phyloP scores from a whole-genome alignment of 495 filamentous ascomycete species.

The Aspergillus sclerotiicarbonarius region DNA sequence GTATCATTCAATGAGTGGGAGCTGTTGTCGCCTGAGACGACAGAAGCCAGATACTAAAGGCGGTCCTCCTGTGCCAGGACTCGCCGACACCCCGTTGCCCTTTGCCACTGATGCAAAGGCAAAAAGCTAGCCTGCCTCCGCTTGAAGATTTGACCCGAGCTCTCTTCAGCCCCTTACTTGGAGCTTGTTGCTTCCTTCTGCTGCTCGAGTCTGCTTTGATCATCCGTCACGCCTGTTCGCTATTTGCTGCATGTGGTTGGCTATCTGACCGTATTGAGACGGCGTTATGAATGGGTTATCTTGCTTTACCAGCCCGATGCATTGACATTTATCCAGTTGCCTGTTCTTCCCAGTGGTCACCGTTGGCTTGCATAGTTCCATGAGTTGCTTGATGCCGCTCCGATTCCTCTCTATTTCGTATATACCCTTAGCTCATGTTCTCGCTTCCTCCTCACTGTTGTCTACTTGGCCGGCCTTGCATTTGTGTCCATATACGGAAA shows the following conservation, averaged over 20 bases:
- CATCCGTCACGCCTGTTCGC: too few species aligned
- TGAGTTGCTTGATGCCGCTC: slow-evolving; percentile 18
- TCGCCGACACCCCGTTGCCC: background rate
- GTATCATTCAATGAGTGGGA: slow-evolving; percentile 72
- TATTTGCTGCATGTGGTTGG: background rate
- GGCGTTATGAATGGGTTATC: slow-evolving; percentile 18
- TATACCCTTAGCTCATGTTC: slow-evolving; percentile 13
- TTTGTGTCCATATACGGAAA: background rate
- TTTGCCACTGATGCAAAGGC: background rate
- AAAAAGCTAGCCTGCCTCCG: background rate
- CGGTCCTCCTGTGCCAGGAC: background rate
- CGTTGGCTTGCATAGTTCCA: slow-evolving; percentile 10
- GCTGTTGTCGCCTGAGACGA: slow-evolving; percentile 34
- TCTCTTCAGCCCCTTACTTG: background rate
- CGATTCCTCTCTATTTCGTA: slow-evolving; percentile 11
- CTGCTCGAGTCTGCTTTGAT: background rate
- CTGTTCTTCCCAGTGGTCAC: too few species aligned
- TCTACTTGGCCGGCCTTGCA: background rate
- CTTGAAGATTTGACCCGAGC: background rate
- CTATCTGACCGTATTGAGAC: slow-evolving; percentile 9
- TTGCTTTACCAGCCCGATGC: slow-evolving; percentile 20
- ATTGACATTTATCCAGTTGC: slow-evolving; percentile 14
- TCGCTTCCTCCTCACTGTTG: background rate
- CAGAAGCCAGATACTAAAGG: background rate
- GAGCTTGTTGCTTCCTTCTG: background rate